Base-by-base conservation (phyloP, 2,329 filamentous ascomycete genomes). In the Verticillium albo-atrum region DNA sequence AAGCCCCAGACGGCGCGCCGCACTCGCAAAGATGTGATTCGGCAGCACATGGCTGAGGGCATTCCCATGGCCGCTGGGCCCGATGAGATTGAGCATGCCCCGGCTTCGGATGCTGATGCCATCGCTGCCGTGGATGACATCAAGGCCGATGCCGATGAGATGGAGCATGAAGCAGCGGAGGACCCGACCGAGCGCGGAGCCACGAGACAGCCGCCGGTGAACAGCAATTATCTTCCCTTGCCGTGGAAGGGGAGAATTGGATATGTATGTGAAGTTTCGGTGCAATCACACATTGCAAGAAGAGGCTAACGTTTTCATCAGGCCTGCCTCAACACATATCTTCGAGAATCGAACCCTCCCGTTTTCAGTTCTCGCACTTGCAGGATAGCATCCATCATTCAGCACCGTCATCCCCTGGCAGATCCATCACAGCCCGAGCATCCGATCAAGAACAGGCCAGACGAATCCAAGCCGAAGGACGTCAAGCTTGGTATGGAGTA, bases 311-410 rank as follows among this genome's bases (percentile, higher is more conserved):
- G 12, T 58, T 9, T 25, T 28, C 2, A 2, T 3, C 59, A 84
- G 90, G 92, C 94, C 12, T 97, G 93, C 69, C 77, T 98, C 17
- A 96, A 96, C 70, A 98, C 94, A 0, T 97, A 97, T 71, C 81
- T 98, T 2, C 89, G 94, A 52, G 83, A 84, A 57, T 87, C 90
- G 2, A 94, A 87, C 62, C 91, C 92, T 7, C 88, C 94, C 0
- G 87, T 98, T 1, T 98, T 97, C 73, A 90, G 88, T 64, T 97
- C 94, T 0, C 85, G 94, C 58, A 97, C 94, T 0, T 97, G 93
- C 70, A 89, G 93, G 30, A 94, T 98, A 62, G 82, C 91, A 1
- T 96, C 92, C 1, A 97, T 98, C 51, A 71, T 97, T 12, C 92
- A 97, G 60, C 91, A 97, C 67, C 87, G 92, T 9, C 86, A 97